Evolutionary conservation across 768 basidiomycete species (phyloP).

Genomic region (Hypholoma fasciculare): DNA sequence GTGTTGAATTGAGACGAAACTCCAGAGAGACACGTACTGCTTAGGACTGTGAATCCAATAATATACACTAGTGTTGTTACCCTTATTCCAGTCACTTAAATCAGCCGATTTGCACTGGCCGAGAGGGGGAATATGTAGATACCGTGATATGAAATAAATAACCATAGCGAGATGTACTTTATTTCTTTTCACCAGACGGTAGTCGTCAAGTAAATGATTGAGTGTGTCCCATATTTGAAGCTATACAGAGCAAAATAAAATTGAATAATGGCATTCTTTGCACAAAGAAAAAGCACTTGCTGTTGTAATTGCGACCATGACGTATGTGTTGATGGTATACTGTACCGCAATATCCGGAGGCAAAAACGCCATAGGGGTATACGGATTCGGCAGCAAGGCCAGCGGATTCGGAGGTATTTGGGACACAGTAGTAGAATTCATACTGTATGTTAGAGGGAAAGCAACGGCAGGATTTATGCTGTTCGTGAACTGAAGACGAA

Average conservation of each 20-base stretch:
- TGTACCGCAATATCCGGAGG: constrained; percentile 10
- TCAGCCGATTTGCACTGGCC: not conserved
- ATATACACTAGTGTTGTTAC: constrained; percentile 6
- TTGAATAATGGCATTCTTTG: too few relatives aligned
- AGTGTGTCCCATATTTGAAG: constrained; percentile 13
- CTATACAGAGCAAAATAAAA: not conserved
- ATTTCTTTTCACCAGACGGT: constrained; percentile 3
- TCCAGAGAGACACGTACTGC: constrained; percentile 1
- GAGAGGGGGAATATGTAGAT: not conserved
- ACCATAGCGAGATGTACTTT: constrained; percentile 1
- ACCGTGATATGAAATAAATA: constrained; percentile 9
- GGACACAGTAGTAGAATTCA: too few relatives aligned
- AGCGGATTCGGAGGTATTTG: not conserved
- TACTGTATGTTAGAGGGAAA: too few relatives aligned
- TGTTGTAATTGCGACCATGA: constrained; percentile 3
- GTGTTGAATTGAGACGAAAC: not conserved
- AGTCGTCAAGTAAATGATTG: constrained; percentile 6
- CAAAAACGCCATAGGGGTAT: constrained; percentile 15
- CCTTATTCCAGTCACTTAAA: not conserved
- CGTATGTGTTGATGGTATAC: constrained; percentile 3
- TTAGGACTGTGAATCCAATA: constrained; percentile 7
- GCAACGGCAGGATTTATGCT: too few relatives aligned
- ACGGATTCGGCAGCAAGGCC: constrained; percentile 7
- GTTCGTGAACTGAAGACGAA: too few relatives aligned
- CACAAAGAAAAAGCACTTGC: not conserved